A percentile compares a stretch with the other conserved stretches of the same genome.
These are phyloP conservation scores for Starmera caribaea DNA, from an alignment of 805 yeast species.

Conservation along the genomic window DNA sequence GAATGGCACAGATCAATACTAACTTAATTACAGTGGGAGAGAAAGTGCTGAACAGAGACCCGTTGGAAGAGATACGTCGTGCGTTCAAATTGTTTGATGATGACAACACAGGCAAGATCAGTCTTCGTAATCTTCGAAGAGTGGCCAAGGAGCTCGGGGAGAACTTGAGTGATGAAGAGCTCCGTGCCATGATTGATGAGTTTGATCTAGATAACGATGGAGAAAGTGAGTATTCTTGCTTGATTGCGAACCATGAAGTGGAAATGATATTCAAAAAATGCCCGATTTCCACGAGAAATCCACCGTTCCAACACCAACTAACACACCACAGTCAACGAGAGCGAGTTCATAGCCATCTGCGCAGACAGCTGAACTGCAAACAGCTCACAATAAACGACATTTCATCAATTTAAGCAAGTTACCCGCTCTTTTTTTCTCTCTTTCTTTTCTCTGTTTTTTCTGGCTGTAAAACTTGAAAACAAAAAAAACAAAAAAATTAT, in stretches of 20 bases:
- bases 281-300: slow-evolving; percentile 22
- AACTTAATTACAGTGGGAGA: slow-evolving; percentile 47
- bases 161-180: slow-evolving; percentile 82
- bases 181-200: slow-evolving; percentile 95
- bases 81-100: slow-evolving; percentile 89
- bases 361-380: slow-evolving; percentile 41
- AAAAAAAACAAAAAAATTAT: no score
- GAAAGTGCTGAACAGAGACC: slow-evolving; percentile 80
- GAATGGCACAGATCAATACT: not conserved
- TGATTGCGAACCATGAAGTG: no score
- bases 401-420: no score
- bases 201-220: slow-evolving; percentile 96
- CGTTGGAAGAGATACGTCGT: slow-evolving; percentile 80
- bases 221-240: slow-evolving; percentile 38
- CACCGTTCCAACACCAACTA: slow-evolving; percentile 15
- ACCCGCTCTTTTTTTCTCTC: no score
- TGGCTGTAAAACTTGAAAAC: no score
- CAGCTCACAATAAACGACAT: no score
- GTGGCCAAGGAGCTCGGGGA: slow-evolving; percentile 93
- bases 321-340: slow-evolving; percentile 45
- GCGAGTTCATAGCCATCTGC: slow-evolving; percentile 84
- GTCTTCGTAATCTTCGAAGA: slow-evolving; percentile 70
- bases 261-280: no score
- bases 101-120: slow-evolving; percentile 79
- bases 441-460: no score